Conservation (phyloP, 768 basidiomycete species). For the Albatrellus ellisii region DNA sequence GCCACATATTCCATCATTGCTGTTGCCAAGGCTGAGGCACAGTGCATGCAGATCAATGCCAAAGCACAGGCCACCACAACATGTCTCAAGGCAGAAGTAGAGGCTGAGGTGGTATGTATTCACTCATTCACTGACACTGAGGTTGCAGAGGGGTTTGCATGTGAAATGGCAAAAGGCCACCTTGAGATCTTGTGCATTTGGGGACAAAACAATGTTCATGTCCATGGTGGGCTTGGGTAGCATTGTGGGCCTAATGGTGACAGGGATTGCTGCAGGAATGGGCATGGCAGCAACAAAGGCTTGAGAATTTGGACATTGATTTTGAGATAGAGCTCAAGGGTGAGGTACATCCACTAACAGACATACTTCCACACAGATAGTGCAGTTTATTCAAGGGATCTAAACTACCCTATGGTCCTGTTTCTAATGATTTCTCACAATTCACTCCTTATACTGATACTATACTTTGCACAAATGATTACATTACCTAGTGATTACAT, state of each 20-base stretch:
- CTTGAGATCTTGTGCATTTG: constrained; percentile 64
- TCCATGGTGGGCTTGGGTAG: constrained; percentile 51
- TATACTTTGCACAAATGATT: no score
- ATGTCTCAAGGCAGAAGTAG: constrained; percentile 60
- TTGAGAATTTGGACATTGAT: no score
- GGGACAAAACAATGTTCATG: constrained; percentile 54
- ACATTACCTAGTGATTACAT: no score
- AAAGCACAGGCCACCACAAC: constrained; percentile 70
- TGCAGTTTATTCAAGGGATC: no score
- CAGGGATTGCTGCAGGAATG: constrained; percentile 60
- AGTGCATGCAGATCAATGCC: constrained; percentile 56
- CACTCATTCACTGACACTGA: constrained; percentile 49
- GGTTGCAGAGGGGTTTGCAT: constrained; percentile 54
- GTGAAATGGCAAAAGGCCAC: constrained; percentile 62
- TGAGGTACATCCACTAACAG: no score
- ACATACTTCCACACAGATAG: no score
- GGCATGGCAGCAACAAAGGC: no score
- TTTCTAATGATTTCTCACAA: no score
- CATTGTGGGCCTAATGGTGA: constrained; percentile 42
- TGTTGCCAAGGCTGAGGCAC: constrained; percentile 60
- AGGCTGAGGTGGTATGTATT: constrained; percentile 52
- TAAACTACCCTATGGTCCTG: no score
- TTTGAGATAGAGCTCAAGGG: no score
- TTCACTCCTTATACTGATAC: no score
- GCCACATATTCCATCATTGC: constrained; percentile 65